phyloP scores from a whole-genome alignment of 2,329 filamentous ascomycete genomes.

The Zarea fungicola region DNA sequence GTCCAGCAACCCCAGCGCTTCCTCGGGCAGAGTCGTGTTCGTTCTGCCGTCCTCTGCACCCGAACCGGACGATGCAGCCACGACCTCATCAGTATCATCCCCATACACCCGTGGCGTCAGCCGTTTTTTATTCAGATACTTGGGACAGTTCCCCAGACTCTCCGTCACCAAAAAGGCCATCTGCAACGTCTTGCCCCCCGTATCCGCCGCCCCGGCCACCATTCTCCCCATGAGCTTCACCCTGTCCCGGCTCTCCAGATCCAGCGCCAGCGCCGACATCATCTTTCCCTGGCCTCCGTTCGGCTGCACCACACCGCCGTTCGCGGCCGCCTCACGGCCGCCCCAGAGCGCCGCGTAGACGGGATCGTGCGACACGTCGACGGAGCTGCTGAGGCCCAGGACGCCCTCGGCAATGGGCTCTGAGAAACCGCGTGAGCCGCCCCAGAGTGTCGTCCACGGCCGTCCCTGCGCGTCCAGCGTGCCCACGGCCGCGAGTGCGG shows the following conservation, averaged over 20 bases:
- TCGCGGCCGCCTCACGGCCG: background rate
- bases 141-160: slow-evolving; percentile 78
- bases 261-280: slow-evolving; percentile 53
- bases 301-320: slow-evolving; percentile 27
- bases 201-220: slow-evolving; percentile 54
- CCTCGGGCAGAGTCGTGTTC: slow-evolving; percentile 45
- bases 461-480: slow-evolving; percentile 59
- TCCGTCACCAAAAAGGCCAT: slow-evolving; percentile 66
- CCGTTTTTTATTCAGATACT: slow-evolving; percentile 73
- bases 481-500: slow-evolving; percentile 68
- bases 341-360: slow-evolving; percentile 60
- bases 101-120: slow-evolving; percentile 39
- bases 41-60: slow-evolving; percentile 31
- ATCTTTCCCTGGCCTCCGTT: slow-evolving; percentile 35
- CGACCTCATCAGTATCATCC: slow-evolving; percentile 46
- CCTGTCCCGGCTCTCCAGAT: slow-evolving; percentile 48
- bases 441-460: slow-evolving; percentile 76
- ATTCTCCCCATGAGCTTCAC: slow-evolving; percentile 70
- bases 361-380: slow-evolving; percentile 62
- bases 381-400: slow-evolving; percentile 57
- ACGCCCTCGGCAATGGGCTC: slow-evolving; percentile 56
- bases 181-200: slow-evolving; percentile 36
- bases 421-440: slow-evolving; percentile 66
- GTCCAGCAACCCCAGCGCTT: slow-evolving; percentile 54
- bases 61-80: too few species aligned